A percentile compares a stretch with the other conserved stretches of the same genome.
Evolutionary conservation across 116 monocot genomes (phyloP).

Genomic region (Posidonia oceanica): DNA sequence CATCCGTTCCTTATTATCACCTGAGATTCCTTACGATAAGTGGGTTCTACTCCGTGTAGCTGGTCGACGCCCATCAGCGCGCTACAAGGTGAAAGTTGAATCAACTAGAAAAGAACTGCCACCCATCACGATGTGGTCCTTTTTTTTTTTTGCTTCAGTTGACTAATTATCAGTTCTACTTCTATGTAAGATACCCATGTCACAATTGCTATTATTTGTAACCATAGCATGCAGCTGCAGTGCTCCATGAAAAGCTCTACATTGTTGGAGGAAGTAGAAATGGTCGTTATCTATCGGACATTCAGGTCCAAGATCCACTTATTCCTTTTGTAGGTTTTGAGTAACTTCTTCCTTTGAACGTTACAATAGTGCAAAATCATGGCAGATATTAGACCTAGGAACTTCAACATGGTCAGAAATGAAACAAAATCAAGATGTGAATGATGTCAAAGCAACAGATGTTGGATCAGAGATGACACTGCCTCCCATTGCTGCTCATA

Average conservation of each 20-base stretch:
- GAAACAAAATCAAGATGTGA: conserved; percentile 14
- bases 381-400: conserved; percentile 69
- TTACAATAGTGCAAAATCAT: conserved; percentile 4
- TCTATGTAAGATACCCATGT: neutral
- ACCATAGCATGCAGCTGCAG: conserved; percentile 63
- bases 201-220: neutral
- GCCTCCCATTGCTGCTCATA: conserved; percentile 66
- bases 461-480: conserved; percentile 14
- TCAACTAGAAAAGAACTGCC: neutral
- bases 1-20: conserved; percentile 1
- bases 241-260: conserved; percentile 61
- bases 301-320: conserved; percentile 46
- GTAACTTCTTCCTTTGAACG: neutral
- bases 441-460: conserved; percentile 12
- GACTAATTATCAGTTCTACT: no score
- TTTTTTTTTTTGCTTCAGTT: neutral
- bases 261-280: conserved; percentile 78
- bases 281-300: conserved; percentile 72
- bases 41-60: conserved; percentile 7
- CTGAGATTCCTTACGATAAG: conserved; percentile 6
- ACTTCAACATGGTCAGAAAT: conserved; percentile 58
- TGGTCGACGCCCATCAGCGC: conserved; percentile 5
- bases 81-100: conserved; percentile 11
- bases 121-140: neutral
- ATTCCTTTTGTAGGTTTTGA: neutral